Evolutionary conservation across 129 eudicot species (phyloP), one percentile per base, ranked within the genome.

Genomic region (Escallonia rubra): DNA sequence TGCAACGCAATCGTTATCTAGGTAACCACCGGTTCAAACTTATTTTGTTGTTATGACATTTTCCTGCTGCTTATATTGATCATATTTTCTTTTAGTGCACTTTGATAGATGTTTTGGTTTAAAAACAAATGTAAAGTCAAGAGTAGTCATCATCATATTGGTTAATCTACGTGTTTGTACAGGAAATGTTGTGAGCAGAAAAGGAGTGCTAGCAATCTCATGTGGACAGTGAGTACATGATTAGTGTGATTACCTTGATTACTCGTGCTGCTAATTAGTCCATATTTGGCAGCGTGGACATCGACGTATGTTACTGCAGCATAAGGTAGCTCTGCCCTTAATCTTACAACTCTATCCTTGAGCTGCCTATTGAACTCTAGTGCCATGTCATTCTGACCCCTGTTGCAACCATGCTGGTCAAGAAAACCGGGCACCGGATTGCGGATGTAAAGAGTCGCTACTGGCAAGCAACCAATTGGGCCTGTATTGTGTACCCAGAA

Each of bases 401-500:
- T 80, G 45, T 85, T 43, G 78, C 91, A 90, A 3, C 94, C 88
- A 53, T 66, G 62, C 34, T 67, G 74, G 65, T 90, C 91, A 6
- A 90, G 74, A 64, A 51, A 72, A 46, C 88, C 96, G 7, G 86
- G 91, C 60, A 71, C 54, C 0, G 85, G 86, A 40, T 78, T 66
- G 34, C 7, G 66, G 49, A 79, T 13, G n/a, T 75, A 59, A 4
- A 78, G 6, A 9, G 66, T 66, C 50, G 72, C 2, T 8, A 78
- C 68, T 4, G 95, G 95, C 65, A 86, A 66, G 78, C 96, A 90
- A 67, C 95, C 95, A 15, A 81, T 48, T 34, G 95, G 91, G 7
- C 95, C 91, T 12, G 85, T 82, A 66, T 90, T 86, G 59, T 82
- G 95, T 47, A 90, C 70, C 95, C 91, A 90, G 54, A 86, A 82